These are phyloP conservation scores for Bolboschoenoplectus hybrid DNA, from an alignment of 202 grass and related monocot genomes.

Conservation along the genomic window DNA sequence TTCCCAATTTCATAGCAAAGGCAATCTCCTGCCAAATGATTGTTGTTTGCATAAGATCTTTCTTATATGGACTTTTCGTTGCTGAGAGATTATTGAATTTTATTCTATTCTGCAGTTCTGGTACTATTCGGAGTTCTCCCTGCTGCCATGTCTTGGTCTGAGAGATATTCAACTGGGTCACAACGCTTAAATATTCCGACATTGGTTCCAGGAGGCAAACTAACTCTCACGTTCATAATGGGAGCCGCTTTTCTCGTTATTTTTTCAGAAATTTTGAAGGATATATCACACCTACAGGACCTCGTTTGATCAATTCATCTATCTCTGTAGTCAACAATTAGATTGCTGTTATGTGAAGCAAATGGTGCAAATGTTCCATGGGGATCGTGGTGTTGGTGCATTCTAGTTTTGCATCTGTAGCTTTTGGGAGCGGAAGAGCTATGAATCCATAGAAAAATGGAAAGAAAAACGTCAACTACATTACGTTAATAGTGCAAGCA, in stretches of 20 bases:
- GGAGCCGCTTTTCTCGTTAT: conserved; percentile 71
- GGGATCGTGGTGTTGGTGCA: not conserved
- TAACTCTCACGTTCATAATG: conserved; percentile 56
- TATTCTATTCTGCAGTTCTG: conserved; percentile 62
- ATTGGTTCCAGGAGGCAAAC: conserved; percentile 77
- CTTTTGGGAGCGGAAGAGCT: not conserved
- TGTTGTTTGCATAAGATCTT: conserved; percentile 4
- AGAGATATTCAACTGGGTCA: conserved; percentile 70
- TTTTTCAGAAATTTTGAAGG: conserved; percentile 72
- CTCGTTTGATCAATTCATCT: conserved; percentile 40
- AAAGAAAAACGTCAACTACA: not conserved
- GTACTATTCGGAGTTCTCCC: conserved; percentile 90
- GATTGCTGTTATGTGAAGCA: not conserved
- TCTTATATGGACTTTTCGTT: not conserved
- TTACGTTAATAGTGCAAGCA: not conserved
- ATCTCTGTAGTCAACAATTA: not conserved
- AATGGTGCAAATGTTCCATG: not conserved
- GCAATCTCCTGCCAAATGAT: not conserved
- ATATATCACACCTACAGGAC: conserved; percentile 58
- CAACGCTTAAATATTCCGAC: conserved; percentile 48
- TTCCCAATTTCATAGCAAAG: not conserved
- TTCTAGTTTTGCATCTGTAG: not conserved
- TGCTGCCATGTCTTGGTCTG: conserved; percentile 95
- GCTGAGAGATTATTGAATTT: not conserved
- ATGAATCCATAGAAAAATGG: conserved; percentile 5